Evolutionary conservation across 768 basidiomycete genomes (phyloP).

Genomic region (Pseudohyphozyma bogoriensis): DNA sequence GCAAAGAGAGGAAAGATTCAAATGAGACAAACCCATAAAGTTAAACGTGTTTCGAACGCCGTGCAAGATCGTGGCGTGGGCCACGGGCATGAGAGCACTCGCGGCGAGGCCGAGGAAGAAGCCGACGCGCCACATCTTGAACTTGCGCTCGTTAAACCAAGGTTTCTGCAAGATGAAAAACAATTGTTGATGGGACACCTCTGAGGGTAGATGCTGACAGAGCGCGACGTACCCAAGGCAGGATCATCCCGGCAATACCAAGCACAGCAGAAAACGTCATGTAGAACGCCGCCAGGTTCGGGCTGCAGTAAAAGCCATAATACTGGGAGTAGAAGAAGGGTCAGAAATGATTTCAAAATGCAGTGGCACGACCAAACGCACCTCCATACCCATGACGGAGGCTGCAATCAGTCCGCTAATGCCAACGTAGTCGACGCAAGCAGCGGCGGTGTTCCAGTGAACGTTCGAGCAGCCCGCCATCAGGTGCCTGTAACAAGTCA

Average conservation of each 20-base stretch:
- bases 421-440: constrained; percentile 36
- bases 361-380: not conserved
- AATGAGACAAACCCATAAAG: constrained; percentile 26
- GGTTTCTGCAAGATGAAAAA: not conserved
- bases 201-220: not conserved
- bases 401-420: constrained; percentile 30
- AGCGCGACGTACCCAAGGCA: constrained; percentile 14
- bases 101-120: constrained; percentile 35
- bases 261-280: constrained; percentile 19
- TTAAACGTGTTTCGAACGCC: constrained; percentile 19
- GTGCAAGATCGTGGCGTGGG: constrained; percentile 27
- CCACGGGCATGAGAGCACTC: constrained; percentile 30
- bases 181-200: too few species aligned
- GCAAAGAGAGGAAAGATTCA: not conserved
- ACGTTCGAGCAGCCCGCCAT: constrained; percentile 32
- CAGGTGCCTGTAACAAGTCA: too few species aligned
- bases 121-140: constrained; percentile 29
- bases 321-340: constrained; percentile 4
- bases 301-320: constrained; percentile 29
- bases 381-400: constrained; percentile 27
- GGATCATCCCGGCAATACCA: constrained; percentile 28
- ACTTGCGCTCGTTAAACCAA: constrained; percentile 32
- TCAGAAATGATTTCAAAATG: too few species aligned
- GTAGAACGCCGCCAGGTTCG: constrained; percentile 19
- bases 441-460: constrained; percentile 30